Conservation (phyloP, 192 early-diverging fungal species). For the Anaeromyces robustus region DNA sequence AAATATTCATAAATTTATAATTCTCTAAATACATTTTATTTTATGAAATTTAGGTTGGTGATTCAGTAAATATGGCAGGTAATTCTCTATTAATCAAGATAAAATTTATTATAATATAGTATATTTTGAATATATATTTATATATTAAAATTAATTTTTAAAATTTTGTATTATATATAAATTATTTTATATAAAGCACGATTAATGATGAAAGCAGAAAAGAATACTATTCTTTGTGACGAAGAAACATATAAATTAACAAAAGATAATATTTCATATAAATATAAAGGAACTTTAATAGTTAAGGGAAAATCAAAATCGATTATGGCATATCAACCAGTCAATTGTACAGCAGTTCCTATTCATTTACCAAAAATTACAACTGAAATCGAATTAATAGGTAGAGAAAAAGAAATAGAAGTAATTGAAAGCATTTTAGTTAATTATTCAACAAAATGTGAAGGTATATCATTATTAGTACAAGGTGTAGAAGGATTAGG, state of each 20-base stretch:
- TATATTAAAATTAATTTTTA: no score
- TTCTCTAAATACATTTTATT: neutral
- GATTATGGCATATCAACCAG: constrained; percentile 13
- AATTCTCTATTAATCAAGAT: no score
- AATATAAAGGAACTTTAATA: constrained; percentile 17
- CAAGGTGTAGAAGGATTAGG: constrained; percentile 32
- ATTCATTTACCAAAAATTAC: neutral
- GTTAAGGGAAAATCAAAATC: constrained; percentile 27
- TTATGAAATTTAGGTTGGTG: constrained; percentile 21
- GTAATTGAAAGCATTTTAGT: constrained; percentile 9
- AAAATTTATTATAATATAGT: no score
- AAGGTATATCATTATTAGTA: constrained; percentile 11
- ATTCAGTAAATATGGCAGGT: constrained; percentile 35
- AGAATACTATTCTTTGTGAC: constrained; percentile 22
- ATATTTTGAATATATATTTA: no score
- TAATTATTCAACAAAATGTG: neutral
- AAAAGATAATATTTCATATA: constrained; percentile 24
- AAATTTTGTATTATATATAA: no score
- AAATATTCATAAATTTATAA: no score
- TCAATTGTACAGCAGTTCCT: neutral
- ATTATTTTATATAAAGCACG: constrained; percentile 5
- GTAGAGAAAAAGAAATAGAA: constrained; percentile 17
- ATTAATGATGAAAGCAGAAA: constrained; percentile 21
- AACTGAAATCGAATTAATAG: constrained; percentile 5
- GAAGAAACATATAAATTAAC: constrained; percentile 28